Base-by-base conservation (phyloP, 1,284 basidiomycete species). In the Tilletia indica region DNA sequence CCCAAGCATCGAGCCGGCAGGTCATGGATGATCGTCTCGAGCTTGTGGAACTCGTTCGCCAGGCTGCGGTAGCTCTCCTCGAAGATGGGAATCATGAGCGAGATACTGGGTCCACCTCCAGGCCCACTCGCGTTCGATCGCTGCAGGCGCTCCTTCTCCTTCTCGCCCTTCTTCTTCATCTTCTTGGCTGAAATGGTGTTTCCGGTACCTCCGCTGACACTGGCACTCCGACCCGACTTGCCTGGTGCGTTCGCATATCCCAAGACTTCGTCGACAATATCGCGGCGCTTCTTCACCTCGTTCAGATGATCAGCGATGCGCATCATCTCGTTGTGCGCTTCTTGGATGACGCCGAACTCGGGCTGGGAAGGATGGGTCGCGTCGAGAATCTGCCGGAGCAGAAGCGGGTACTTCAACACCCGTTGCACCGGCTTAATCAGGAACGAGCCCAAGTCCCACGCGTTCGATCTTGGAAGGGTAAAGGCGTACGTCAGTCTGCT, bases 381-480 rank as follows among this genome's bases (percentile, higher is more conserved):
- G 11, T 77, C 76, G 21, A 85, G 88, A 71, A 97, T 90, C 68
- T 93, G 90, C 21, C 86, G 95, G 86, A 98, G 97, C 54, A 99
- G 89, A 19, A 99, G 88, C 2, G 96, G 96, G 84, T 98, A 97
- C 85, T 99, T 98, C 83, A 97, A 90, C 56, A 99, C 87, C 42
- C 96, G 89, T 83, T 98, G 96, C 86, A 99, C 97, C 0, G 96
- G 96, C 85, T 86, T 86, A 85, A 94, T 97, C 73, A 97, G 89
- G 73, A 97, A 88, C 0, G 93, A 96, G 6, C 92, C 88, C 61
- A 97, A 89, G 84, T 97, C 94, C 95, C 94, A 97, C 0, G 94
- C 93, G 79, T 94, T 92, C 0, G 93, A 85, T 19, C 77, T 74
- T 31, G 25, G 0, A 56, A 51, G 45, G 8, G 45, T 14, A n/a